Percentiles rank a stretch among this genome's conserved stretches.
phyloP scores from a whole-genome alignment of 2,329 filamentous ascomycete species.

The Calonectria crousiana region DNA sequence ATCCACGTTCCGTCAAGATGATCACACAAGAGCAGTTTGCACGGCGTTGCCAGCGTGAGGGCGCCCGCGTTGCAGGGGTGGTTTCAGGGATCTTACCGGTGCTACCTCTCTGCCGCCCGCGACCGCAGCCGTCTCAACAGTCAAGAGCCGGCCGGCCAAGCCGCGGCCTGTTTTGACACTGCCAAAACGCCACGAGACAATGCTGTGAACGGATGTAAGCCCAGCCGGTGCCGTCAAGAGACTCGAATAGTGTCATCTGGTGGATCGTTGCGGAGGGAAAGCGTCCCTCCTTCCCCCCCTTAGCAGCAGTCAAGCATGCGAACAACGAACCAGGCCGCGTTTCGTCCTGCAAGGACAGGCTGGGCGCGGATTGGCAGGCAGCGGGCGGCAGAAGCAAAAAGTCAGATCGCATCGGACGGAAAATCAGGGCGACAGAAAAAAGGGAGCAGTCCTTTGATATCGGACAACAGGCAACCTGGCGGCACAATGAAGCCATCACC shows the following conservation, averaged over 20 bases:
- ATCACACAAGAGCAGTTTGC: slow-evolving; percentile 37
- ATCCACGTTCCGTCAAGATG: slow-evolving; percentile 27
- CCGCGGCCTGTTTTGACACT: background rate
- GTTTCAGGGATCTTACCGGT: slow-evolving; percentile 39
- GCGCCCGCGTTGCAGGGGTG: slow-evolving; percentile 36
- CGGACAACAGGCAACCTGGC: slow-evolving; percentile 35
- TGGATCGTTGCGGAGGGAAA: background rate
- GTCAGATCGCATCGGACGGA: background rate
- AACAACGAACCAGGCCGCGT: slow-evolving; percentile 1
- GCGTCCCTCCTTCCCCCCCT: background rate
- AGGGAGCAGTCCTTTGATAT: slow-evolving; percentile 16
- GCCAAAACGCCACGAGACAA: slow-evolving; percentile 11
- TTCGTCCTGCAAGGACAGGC: slow-evolving; percentile 3
- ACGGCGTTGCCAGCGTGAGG: slow-evolving; percentile 24
- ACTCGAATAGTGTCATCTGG: slow-evolving; percentile 14
- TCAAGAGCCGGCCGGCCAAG: background rate
- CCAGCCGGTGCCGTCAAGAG: slow-evolving; percentile 1
- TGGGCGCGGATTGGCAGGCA: background rate
- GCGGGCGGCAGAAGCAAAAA: background rate
- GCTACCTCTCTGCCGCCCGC: slow-evolving; percentile 22
- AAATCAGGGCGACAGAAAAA: slow-evolving; percentile 18
- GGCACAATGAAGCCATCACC: slow-evolving; percentile 44
- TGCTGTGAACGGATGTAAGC: slow-evolving; percentile 14
- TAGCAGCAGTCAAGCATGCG: background rate
- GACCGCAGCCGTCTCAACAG: slow-evolving; percentile 18